Evolutionary conservation across 2,329 filamentous ascomycete genomes (phyloP), one percentile per base, ranked within the genome.

Genomic region (Keithomyces neogunnii): DNA sequence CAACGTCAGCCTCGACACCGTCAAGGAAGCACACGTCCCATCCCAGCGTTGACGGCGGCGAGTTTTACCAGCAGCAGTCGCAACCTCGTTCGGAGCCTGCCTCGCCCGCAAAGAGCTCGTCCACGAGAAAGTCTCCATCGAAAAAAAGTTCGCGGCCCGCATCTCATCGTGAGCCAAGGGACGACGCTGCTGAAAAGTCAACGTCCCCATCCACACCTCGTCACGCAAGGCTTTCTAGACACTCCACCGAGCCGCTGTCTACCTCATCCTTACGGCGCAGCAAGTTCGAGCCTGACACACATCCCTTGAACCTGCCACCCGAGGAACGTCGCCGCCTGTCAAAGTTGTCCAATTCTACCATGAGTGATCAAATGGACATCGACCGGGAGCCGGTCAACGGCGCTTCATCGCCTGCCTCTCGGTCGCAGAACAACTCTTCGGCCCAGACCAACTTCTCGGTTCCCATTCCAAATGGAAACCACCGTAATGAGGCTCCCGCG

Each of bases 281-380:
- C 60, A 81, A 81, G 65, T 69, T 74, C 63, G 84, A 88, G 65
- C 76, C 76, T 57, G 81, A 92, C 66, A 86, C 83, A 3, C 91
- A 96, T 68, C 92, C 92, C 39, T 79, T 96, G 49, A 96, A 96
- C 64, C 81, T 95, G 28, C 89, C 86, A 2, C 90, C 90, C 45
- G 90, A 96, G 73, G 85, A 96, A 77, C 81, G 89, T 63, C 86
- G 88, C 68, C 83, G 88, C 56, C 71, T 88, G 52, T 89, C 85
- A 47, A 78, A 77, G 59, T 76, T 89, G 56, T 85, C 84, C 57
- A 76, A 73, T 63, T 62, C 66, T 59, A 69, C 68, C 62, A 78
- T 81, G 78, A 82, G 72, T 60, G 74, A 76, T 57, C 83, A 85
- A 53, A 90, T 92, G 85, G 88, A 93, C 59, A 73, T 89, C 59